Base-by-base conservation (phyloP, 768 basidiomycete species). In the Boletus barrowsii region DNA sequence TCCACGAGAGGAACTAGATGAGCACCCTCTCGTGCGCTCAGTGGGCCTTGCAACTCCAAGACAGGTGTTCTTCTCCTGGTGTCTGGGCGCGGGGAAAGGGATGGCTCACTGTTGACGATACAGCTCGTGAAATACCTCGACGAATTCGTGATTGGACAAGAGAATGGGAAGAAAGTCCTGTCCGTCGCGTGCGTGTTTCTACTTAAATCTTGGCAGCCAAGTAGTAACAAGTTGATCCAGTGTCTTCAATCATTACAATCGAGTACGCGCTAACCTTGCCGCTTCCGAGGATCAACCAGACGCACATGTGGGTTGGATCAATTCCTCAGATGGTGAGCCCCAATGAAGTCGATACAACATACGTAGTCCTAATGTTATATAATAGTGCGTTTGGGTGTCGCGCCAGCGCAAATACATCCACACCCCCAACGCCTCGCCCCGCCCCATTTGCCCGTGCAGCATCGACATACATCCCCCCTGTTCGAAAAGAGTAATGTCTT, bases 401-500 rank as follows among this genome's bases (percentile, higher is more conserved):
- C 79, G 7, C 65, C 84, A 30, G 87, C 88, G 35, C 78, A 79
- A 40, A 67, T 92, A 53, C 80, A 80, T 51, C 90, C 90, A 13
- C 75, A 87, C 59, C 80, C 77, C 5, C 66, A 72, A 45, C 75
- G 77, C 9, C 46, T 66, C 56, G 60, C 58, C 36, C 70, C 72
- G 18, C 62, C 71, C n/a, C 62, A 72, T 48, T 47, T 67, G 20
- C 62, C 79, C 7, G 68, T 79, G 20, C 72, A 67, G 37, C 62
- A 75, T 46, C 79, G 72, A n/a, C 75, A 77, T 42, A 69, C 73
- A 9, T 62, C 73, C 14, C 81, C 87, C 20, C 66, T 83, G 24
- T 90, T 96, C 49, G 95, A 98, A 77, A 98, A 98, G 79, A 94
- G 91, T 62, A 98, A 98, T 66, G 91, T 98, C 4, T 74, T 98